A percentile compares a stretch with the other conserved stretches of the same genome.
Conservation (phyloP, 441 rosid genomes). For the Gossypium laxum region DNA sequence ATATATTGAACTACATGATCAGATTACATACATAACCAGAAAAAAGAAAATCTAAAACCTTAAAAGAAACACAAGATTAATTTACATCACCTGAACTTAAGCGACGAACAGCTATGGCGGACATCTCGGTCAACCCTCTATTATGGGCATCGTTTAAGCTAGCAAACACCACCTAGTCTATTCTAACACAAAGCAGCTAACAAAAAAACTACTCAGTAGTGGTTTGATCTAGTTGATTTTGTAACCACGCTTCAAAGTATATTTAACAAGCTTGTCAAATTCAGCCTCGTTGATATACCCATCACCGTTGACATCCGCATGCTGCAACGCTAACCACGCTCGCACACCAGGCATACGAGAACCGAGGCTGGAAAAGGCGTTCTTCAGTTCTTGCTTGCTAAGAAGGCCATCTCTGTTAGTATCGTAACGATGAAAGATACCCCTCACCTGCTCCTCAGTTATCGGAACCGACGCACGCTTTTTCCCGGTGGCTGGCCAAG, state of each 20-base stretch:
- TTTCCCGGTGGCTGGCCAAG: not conserved
- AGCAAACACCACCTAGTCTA: not conserved
- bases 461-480: not conserved
- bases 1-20: not conserved
- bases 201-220: not conserved
- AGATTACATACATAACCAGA: not conserved
- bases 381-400: constrained; percentile 21
- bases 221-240: not conserved
- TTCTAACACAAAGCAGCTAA: not conserved
- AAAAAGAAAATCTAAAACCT: not conserved
- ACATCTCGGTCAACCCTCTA: not conserved
- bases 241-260: constrained; percentile 13
- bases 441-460: constrained; percentile 14
- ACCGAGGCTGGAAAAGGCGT: constrained; percentile 14
- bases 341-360: constrained; percentile 9
- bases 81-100: not conserved
- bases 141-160: not conserved
- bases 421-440: constrained; percentile 14
- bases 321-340: constrained; percentile 14
- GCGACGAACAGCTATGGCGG: not conserved
- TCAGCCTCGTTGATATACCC: constrained; percentile 20
- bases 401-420: constrained; percentile 25
- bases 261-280: constrained; percentile 21
- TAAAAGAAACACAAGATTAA: constrained; percentile 2
- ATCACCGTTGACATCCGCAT: constrained; percentile 21